These are phyloP conservation scores for Vigna mungo DNA, from an alignment of 306 rosid genomes.

Conservation along the genomic window DNA sequence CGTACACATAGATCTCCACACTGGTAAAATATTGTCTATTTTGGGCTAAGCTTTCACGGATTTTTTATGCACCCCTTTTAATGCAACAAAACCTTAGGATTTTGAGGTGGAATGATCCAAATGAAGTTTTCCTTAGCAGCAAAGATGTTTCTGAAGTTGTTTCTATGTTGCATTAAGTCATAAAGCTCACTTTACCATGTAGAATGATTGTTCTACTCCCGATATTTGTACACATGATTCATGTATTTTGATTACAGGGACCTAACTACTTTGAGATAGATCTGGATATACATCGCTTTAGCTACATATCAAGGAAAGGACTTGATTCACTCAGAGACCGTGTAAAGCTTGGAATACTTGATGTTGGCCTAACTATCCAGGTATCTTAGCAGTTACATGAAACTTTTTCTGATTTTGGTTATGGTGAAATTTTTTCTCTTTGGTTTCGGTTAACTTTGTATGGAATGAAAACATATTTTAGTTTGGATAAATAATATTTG, in stretches of 20 bases:
- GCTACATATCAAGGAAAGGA: slow-evolving; percentile 94
- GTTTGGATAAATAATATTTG: not conserved
- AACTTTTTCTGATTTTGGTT: too few relatives aligned
- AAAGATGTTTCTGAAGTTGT: not conserved
- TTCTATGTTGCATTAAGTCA: not conserved
- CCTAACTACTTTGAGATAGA: slow-evolving; percentile 92
- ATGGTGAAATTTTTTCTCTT: too few relatives aligned
- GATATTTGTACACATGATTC: slow-evolving; percentile 4
- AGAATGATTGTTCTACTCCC: not conserved
- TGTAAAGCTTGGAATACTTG: slow-evolving; percentile 66
- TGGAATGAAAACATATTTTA: too few relatives aligned
- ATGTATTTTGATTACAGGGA: slow-evolving; percentile 61
- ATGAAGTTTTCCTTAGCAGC: not conserved
- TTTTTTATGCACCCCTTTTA: not conserved
- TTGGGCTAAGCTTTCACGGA: too few relatives aligned
- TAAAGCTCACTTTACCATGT: slow-evolving; percentile 13
- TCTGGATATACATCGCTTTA: slow-evolving; percentile 89
- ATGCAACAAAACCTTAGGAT: not conserved
- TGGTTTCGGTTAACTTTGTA: too few relatives aligned
- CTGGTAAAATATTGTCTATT: too few relatives aligned
- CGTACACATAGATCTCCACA: too few relatives aligned
- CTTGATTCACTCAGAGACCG: slow-evolving; percentile 85
- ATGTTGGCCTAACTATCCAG: slow-evolving; percentile 93
- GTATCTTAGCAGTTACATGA: slow-evolving; percentile 41
- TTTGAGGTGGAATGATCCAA: not conserved